A percentile compares a stretch with the other conserved stretches of the same genome.
These are phyloP conservation scores for Apophysomyces sp. DNA, from an alignment of 371 early-diverging fungal genomes.

Conservation along the genomic window DNA sequence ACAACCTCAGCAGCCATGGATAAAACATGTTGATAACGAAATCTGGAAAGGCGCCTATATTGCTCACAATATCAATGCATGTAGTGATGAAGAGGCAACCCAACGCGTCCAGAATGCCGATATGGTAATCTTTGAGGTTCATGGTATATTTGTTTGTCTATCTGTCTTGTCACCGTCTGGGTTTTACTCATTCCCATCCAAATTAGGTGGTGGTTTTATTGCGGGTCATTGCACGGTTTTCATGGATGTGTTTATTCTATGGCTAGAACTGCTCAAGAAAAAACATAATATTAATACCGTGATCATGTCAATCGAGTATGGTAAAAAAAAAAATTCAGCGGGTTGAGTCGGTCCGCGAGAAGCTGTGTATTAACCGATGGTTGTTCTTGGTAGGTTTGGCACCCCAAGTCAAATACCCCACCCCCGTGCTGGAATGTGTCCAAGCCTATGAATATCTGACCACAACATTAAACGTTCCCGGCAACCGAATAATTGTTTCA, in stretches of 20 bases:
- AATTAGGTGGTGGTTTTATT: constrained; percentile 28
- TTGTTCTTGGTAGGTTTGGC: neutral
- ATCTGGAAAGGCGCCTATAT: constrained; percentile 30
- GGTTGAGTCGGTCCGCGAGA: neutral
- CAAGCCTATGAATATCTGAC: constrained; percentile 26
- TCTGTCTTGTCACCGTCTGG: neutral
- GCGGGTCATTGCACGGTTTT: constrained; percentile 24
- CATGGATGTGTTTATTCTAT: constrained; percentile 18
- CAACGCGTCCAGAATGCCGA: constrained; percentile 14
- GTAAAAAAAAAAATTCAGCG: neutral
- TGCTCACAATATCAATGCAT: constrained; percentile 11
- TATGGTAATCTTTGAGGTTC: constrained; percentile 21
- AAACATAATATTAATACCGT: constrained; percentile 9
- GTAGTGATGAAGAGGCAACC: constrained; percentile 9
- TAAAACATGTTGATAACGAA: constrained; percentile 7
- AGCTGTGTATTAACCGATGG: neutral
- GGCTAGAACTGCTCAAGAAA: constrained; percentile 10
- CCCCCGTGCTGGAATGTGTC: constrained; percentile 16
- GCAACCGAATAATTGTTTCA: constrained; percentile 12
- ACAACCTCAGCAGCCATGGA: constrained; percentile 15
- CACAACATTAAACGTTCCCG: constrained; percentile 15
- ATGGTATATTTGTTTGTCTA: neutral
- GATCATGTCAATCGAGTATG: constrained; percentile 30
- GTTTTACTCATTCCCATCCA: neutral
- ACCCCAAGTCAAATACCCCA: constrained; percentile 25